Base-by-base conservation (phyloP, 495 filamentous ascomycete genomes). In the Cairneyella variabilis region DNA sequence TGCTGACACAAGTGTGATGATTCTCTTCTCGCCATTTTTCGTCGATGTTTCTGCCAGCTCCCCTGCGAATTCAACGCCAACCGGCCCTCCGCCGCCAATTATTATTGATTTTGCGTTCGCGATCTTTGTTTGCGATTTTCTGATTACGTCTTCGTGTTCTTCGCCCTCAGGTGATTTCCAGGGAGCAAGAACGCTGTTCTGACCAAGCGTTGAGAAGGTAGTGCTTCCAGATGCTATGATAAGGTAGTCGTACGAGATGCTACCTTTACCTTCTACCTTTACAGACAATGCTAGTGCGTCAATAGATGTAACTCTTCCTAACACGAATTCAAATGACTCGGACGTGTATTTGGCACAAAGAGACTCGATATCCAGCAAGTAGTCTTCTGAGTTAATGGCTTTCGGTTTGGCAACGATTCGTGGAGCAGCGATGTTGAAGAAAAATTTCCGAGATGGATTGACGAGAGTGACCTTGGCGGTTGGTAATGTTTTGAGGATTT, bases 21-120 rank as follows among this genome's bases (percentile, higher is more conserved):
- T 54, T 11, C 65, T 42, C n/a, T n/a, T n/a, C n/a, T n/a, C n/a
- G n/a, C n/a, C n/a, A 14, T 52, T 56, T 14, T 59, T 60, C 5
- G 39, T 55, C 7, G 4, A 10, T 8, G 58, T 59, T 7, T 74
- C 72, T 8, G 69, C 69, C 6, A 78, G 45, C 60, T 78, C 75
- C 26, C 72, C 75, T 0, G 73, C 71, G 2, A 71, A 41, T 37
- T 78, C 75, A 25, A 84, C 72, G 7, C 76, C 80, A 16, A 79
- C 65, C 3, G 82, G 80, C 0, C 81, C 82, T 2, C 69, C 80
- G 27, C 82, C 82, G 7, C 62, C 75, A 39, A 78, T 70, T 3
- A 74, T 66, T 32, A 82, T 70, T 17, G 60, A 67, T 42, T 71
- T 71, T 12, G 76, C 77, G 0, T n/a, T 39, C 1, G 60, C 38